phyloP scores from a whole-genome alignment of 2,329 filamentous ascomycete species.

The Ceratocystis cacaofunesta region DNA sequence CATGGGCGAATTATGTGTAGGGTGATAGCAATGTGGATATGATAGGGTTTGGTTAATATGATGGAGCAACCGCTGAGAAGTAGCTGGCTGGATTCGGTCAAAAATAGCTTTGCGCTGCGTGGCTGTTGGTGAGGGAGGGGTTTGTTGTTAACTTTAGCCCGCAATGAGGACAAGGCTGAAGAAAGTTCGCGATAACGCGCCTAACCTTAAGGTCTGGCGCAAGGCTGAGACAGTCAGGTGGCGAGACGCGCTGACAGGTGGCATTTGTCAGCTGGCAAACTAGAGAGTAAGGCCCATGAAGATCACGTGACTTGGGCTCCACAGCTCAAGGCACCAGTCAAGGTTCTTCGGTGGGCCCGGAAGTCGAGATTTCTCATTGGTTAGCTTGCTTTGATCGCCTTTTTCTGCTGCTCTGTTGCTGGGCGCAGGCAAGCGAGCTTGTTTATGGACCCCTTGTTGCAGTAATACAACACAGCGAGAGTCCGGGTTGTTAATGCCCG shows the following conservation, averaged over 20 bases:
- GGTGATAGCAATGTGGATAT: not conserved
- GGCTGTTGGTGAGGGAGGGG: not conserved
- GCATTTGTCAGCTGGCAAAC: fast-evolving
- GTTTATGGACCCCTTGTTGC: not conserved
- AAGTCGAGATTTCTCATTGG: not conserved
- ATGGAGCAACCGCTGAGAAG: not conserved
- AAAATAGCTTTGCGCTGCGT: not conserved
- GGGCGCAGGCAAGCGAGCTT: not conserved
- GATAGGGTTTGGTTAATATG: not conserved
- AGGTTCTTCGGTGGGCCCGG: constrained; percentile 4
- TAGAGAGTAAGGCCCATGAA: not conserved
- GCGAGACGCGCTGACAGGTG: too few relatives aligned
- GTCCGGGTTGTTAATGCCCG: not conserved
- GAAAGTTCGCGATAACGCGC: not conserved
- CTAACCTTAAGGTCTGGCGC: too few relatives aligned
- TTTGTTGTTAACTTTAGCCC: not conserved
- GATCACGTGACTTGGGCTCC: too few relatives aligned
- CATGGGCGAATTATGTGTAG: constrained; percentile 27
- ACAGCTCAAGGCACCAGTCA: too few relatives aligned
- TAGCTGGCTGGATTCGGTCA: not conserved
- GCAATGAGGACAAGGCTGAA: constrained; percentile 2
- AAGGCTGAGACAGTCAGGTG: too few relatives aligned
- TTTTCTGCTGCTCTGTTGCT: not conserved
- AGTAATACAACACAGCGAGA: not conserved
- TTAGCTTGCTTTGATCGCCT: not conserved